These are phyloP conservation scores for Colletotrichum simmondsii DNA, from an alignment of 2,329 filamentous ascomycete species.

Conservation along the genomic window DNA sequence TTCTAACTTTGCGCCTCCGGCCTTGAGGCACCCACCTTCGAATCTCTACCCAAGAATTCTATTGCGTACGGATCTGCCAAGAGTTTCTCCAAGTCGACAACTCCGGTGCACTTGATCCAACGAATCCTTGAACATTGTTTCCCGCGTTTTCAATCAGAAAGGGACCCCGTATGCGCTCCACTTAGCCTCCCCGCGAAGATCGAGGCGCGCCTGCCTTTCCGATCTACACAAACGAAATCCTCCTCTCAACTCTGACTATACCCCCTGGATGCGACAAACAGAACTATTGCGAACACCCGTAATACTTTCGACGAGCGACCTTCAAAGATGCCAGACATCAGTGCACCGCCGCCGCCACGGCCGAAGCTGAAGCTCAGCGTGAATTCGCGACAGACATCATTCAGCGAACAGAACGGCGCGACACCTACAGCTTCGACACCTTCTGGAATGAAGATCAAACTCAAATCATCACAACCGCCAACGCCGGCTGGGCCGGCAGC, in stretches of 20 bases:
- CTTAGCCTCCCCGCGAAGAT: neutral
- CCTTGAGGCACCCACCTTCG: neutral
- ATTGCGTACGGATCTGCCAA: neutral
- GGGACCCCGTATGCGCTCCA: neutral
- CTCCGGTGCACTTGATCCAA: neutral
- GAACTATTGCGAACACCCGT: neutral
- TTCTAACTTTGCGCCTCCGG: neutral
- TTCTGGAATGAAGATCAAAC: conserved; percentile 49
- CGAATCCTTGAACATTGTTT: no score
- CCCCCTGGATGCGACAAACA: neutral
- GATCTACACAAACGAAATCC: neutral
- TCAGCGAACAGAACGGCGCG: conserved; percentile 34
- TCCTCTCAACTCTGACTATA: neutral
- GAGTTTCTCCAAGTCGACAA: no score
- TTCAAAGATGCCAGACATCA: conserved; percentile 31
- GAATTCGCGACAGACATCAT: conserved; percentile 32
- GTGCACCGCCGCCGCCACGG: conserved; percentile 34
- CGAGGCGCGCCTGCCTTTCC: conserved; percentile 4
- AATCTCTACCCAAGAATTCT: neutral
- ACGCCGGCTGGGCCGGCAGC: conserved; percentile 45
- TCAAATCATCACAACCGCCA: conserved; percentile 50
- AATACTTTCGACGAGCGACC: neutral
- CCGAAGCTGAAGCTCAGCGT: conserved; percentile 41
- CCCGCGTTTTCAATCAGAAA: neutral
- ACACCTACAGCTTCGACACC: conserved; percentile 36